Base-by-base conservation (phyloP, 805 yeast species). In the Candida broadrunensis region DNA sequence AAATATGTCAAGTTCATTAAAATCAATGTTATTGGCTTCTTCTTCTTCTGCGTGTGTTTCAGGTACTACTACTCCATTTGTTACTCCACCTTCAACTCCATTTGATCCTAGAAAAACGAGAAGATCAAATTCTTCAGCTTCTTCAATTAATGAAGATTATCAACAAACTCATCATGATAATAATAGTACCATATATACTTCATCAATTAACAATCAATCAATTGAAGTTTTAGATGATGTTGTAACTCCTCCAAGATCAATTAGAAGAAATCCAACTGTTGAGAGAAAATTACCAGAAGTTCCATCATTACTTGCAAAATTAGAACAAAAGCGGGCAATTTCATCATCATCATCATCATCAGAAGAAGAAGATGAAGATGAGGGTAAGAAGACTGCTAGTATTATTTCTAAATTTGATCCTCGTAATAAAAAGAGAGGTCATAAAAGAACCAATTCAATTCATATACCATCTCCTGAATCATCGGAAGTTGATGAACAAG, bases 21-120 rank as follows among this genome's bases (percentile, higher is more conserved):
- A 26, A 23, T 47, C 14, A 36, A 36, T 39, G 44, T 48, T 17
- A 47, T 44, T 27, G 26, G 31, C 29, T 30, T 23, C n/a, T 11
- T 7, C 5, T 29, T 31, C 26, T 21, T 9, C 29, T 25, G n/a
- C n/a, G n/a, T n/a, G n/a, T n/a, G n/a, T n/a, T n/a, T 25, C 29
- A 9, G 29, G 29, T 11, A 11, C 29, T 7, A 25, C 14, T 25
- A 25, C 29, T 25, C 32, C 32, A 29, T 29, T 29, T 29, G 18
- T 29, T 15, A 29, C 32, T 14, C 32, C 32, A 29, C 32, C 32
- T 17, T n/a, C 38, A 6, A n/a, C 41, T 30, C 34, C 40, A n/a
- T 43, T 49, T 35, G 61, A 56, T 41, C 61, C 61, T 24, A 46
- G 60, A 41, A 44, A 32, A 27, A 35, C 24, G 17, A 48, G 51